A percentile compares a stretch with the other conserved stretches of the same genome.
phyloP scores from a whole-genome alignment of 148 eudicot genomes.

The Cornus suecica region DNA sequence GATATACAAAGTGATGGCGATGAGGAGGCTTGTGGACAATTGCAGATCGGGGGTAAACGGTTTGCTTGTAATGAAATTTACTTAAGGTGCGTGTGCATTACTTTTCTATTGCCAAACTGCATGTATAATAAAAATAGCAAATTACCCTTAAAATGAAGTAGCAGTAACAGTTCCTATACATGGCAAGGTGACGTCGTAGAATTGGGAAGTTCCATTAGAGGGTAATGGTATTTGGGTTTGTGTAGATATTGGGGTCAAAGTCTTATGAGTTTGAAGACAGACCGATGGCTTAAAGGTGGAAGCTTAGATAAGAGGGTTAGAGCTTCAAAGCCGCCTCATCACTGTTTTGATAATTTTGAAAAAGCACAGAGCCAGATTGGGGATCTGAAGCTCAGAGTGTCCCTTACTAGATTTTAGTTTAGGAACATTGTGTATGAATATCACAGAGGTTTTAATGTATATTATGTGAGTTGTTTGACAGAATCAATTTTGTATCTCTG shows the following conservation, averaged over 20 bases:
- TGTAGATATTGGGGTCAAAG: neutral
- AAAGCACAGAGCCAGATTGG: neutral
- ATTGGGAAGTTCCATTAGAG: neutral
- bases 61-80: slow-evolving; percentile 49
- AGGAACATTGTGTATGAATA: neutral
- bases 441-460: neutral
- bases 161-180: neutral
- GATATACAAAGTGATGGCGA: slow-evolving; percentile 44
- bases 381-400: neutral
- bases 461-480: neutral
- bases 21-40: slow-evolving; percentile 22
- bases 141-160: neutral
- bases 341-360: neutral
- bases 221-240: slow-evolving; percentile 1
- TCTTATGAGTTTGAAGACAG: neutral
- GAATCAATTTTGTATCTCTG: neutral
- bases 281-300: neutral
- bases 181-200: neutral
- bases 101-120: neutral
- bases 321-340: neutral
- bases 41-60: slow-evolving; percentile 38
- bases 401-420: neutral
- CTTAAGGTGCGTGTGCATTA: slow-evolving; percentile 37
- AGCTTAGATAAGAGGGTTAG: slow-evolving; percentile 5
- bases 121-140: neutral